Percentiles rank a stretch among this genome's conserved stretches.
These are phyloP conservation scores for Papiliotrema fonsecae DNA, from an alignment of 1,284 basidiomycete species.

Conservation along the genomic window DNA sequence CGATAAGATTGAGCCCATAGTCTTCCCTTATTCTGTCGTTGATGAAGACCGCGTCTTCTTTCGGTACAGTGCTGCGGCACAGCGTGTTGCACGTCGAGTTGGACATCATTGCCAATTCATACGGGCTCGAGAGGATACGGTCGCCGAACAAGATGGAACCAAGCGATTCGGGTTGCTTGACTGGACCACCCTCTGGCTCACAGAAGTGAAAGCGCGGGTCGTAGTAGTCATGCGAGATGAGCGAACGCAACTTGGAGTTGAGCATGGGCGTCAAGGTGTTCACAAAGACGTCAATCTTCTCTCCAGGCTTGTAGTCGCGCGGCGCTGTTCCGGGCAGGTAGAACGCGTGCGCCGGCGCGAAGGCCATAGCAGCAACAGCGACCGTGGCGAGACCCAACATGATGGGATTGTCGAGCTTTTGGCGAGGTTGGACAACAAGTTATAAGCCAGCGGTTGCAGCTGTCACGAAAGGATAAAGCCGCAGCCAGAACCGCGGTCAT, in stretches of 20 bases:
- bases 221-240: slow-evolving; percentile 39
- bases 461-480: no score
- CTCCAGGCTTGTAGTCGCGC: slow-evolving; percentile 64
- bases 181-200: slow-evolving; percentile 66
- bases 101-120: slow-evolving; percentile 54
- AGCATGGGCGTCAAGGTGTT: slow-evolving; percentile 85
- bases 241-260: slow-evolving; percentile 64
- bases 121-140: slow-evolving; percentile 86
- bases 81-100: slow-evolving; percentile 66
- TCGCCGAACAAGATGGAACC: slow-evolving; percentile 95
- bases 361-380: slow-evolving; percentile 9
- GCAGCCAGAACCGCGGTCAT: no score
- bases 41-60: slow-evolving; percentile 77
- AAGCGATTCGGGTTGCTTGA: slow-evolving; percentile 78
- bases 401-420: background rate
- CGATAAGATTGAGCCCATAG: slow-evolving; percentile 90
- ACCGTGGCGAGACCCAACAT: slow-evolving; percentile 8
- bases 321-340: slow-evolving; percentile 74
- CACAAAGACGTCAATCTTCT: slow-evolving; percentile 66
- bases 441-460: no score
- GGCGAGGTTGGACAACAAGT: no score
- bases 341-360: slow-evolving; percentile 52
- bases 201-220: slow-evolving; percentile 73
- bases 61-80: slow-evolving; percentile 62
- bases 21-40: slow-evolving; percentile 87